Base-by-base conservation (phyloP, 2,329 filamentous ascomycete genomes). In the Phialophora chinensis region DNA sequence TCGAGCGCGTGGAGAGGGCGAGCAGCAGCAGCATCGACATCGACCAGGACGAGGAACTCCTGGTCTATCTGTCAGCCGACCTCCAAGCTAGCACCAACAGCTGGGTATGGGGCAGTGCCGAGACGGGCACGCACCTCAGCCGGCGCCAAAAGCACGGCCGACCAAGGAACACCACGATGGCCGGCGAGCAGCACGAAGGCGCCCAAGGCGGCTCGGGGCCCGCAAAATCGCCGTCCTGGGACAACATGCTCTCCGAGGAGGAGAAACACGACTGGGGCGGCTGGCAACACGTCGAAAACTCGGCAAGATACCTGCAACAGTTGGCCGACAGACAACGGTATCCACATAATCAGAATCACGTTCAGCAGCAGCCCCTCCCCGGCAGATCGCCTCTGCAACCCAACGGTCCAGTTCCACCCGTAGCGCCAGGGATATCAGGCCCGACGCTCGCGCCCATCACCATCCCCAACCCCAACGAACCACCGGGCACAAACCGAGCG, bases 51-150 rank as follows among this genome's bases (percentile, higher is more conserved):
- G 93, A 98, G 75, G 94, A 97, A 76, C 85, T 98, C 72, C 81
- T 98, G 31, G 91, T 89, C 0, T 97, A 97, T 73, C 88, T 91
- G 0, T 94, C 91, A 33, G 91, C 90, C 0, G 95, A 98, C 78
- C 83, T 96, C 73, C 94, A 98, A 78, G 91, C 90, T 1, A 88
- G 86, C n/a, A 83, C 85, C 0, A 72, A 72, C 52, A 89, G 89
- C 12, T 98, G 94, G 94, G 86, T 93, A 3, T 97, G 93, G 94
- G 80, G 86, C 73, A 84, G 86, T 33, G 84, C 84, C 42, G 88
- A 90, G 72, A 82, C 76, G 2, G 68, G 72, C 63, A 66, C 71
- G 44, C 59, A 65, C 29, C 65, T 72, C 20, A 73, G 65, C 52
- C 63, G 70, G 27, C 65, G 67, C 7, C 72, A 72, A 58, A 72